Conservation (phyloP, 2,329 filamentous ascomycete genomes). For the Sarocladium brachiariae region DNA sequence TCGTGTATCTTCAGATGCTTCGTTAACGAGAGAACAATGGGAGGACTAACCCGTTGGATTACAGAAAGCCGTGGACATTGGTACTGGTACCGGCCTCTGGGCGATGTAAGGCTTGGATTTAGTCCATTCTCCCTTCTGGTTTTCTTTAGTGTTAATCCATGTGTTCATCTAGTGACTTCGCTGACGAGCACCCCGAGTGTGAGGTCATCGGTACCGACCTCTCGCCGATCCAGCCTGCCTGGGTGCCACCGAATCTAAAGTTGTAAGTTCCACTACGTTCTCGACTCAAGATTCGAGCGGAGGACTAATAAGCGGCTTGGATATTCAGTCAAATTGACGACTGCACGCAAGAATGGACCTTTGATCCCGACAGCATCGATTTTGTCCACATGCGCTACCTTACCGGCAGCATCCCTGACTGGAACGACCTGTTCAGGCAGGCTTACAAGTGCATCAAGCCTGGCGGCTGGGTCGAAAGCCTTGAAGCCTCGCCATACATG, state of each 20-base stretch:
- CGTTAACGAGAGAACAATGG: background rate
- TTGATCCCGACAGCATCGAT: constrained; percentile 40
- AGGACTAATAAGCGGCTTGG: too few species aligned
- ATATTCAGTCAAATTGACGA: constrained; percentile 52
- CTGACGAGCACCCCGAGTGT: constrained; percentile 35
- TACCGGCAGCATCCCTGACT: constrained; percentile 45
- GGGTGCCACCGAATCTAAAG: constrained; percentile 24
- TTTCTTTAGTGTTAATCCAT: too few species aligned
- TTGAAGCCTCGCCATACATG: constrained; percentile 9
- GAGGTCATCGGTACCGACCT: constrained; percentile 47
- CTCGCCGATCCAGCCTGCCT: constrained; percentile 49
- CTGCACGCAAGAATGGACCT: constrained; percentile 45
- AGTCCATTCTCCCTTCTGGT: too few species aligned
- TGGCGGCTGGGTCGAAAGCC: constrained; percentile 14
- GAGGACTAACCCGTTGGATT: background rate
- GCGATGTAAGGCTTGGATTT: constrained; percentile 7
- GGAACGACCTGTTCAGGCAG: constrained; percentile 38
- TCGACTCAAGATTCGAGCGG: too few species aligned
- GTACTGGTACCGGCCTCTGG: constrained; percentile 33
- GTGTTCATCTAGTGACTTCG: constrained; percentile 49
- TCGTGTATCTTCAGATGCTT: background rate
- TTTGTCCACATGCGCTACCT: constrained; percentile 51
- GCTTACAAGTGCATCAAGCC: constrained; percentile 12
- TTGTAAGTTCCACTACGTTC: too few species aligned
- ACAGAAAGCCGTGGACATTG: constrained; percentile 34